phyloP scores from a whole-genome alignment of 129 eudicot genomes.

The Escallonia rubra region DNA sequence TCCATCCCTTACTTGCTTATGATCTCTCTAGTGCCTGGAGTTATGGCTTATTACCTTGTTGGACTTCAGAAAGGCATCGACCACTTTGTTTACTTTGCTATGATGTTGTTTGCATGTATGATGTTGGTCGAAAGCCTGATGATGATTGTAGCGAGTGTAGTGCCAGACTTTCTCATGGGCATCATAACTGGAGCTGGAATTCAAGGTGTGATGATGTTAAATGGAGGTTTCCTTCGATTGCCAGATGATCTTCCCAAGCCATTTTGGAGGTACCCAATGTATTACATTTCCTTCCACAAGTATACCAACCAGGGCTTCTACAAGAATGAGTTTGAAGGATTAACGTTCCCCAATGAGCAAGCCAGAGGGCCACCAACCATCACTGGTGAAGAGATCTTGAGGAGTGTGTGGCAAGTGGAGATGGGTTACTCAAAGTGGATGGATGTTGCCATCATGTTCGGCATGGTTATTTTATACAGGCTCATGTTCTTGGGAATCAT shows the following conservation, averaged over 20 bases:
- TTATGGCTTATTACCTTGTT: constrained; percentile 14
- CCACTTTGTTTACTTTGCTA: constrained; percentile 11
- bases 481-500: constrained; percentile 10
- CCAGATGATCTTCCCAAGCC: constrained; percentile 24
- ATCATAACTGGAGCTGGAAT: constrained; percentile 34
- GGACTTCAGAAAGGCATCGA: constrained; percentile 17
- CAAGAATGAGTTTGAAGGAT: constrained; percentile 52
- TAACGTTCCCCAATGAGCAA: constrained; percentile 16
- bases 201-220: constrained; percentile 28
- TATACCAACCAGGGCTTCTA: constrained; percentile 42
- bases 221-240: constrained; percentile 22
- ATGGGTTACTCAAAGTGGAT: constrained; percentile 19
- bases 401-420: constrained; percentile 13
- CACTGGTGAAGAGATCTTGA: constrained; percentile 6
- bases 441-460: constrained; percentile 1
- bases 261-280: constrained; percentile 27
- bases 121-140: constrained; percentile 22
- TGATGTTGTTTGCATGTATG: constrained; percentile 10
- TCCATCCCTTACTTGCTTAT: constrained; percentile 13
- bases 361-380: constrained; percentile 8
- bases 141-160: constrained; percentile 20
- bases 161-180: constrained; percentile 23
- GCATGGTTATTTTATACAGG: constrained; percentile 6
- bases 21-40: constrained; percentile 17
- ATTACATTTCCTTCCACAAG: constrained; percentile 36